Percentiles rank a stretch among this genome's conserved stretches.
Conservation (phyloP, 139 green algal genomes). For the Auxenochlorella protothecoides region DNA sequence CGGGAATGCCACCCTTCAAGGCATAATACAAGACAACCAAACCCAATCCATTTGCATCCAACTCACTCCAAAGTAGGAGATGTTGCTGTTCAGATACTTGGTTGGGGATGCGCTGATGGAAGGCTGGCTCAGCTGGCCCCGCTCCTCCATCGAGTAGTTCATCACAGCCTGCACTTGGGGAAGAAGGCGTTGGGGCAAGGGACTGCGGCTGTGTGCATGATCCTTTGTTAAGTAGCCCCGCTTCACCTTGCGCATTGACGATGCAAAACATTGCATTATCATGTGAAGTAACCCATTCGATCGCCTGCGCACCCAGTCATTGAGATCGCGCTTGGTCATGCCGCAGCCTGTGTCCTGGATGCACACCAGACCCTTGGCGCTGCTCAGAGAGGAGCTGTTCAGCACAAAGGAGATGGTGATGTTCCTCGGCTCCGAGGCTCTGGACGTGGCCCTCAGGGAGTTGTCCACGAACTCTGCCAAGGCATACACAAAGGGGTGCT, state of each 20-base stretch:
- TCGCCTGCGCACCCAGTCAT: slow-evolving; percentile 40
- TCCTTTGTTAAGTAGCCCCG: too few relatives aligned
- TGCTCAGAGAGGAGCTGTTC: slow-evolving; percentile 12
- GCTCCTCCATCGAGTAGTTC: slow-evolving; percentile 72
- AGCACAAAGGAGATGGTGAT: slow-evolving; percentile 46
- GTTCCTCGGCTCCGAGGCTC: slow-evolving; percentile 10
- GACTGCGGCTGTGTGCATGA: not conserved
- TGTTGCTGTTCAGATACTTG: slow-evolving; percentile 53
- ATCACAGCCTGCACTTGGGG: slow-evolving; percentile 46
- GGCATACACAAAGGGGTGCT: slow-evolving; percentile 64
- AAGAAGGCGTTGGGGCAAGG: not conserved
- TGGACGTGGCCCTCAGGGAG: slow-evolving; percentile 46
- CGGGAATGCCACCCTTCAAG: too few relatives aligned
- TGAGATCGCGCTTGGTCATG: slow-evolving; percentile 55
- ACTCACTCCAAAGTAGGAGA: slow-evolving; percentile 67
- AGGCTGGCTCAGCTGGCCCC: slow-evolving; percentile 16
- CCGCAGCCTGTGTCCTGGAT: slow-evolving; percentile 64
- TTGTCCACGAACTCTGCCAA: slow-evolving; percentile 78
- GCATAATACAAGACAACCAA: too few relatives aligned
- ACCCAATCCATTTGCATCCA: too few relatives aligned
- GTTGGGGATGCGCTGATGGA: too few relatives aligned
- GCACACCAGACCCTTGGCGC: slow-evolving; percentile 34
- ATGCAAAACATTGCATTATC: too few relatives aligned
- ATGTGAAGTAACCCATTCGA: too few relatives aligned
- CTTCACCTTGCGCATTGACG: too few relatives aligned